phyloP scores from a whole-genome alignment of 805 yeast species.

The Hemisphaericaspora nanyangensis region DNA sequence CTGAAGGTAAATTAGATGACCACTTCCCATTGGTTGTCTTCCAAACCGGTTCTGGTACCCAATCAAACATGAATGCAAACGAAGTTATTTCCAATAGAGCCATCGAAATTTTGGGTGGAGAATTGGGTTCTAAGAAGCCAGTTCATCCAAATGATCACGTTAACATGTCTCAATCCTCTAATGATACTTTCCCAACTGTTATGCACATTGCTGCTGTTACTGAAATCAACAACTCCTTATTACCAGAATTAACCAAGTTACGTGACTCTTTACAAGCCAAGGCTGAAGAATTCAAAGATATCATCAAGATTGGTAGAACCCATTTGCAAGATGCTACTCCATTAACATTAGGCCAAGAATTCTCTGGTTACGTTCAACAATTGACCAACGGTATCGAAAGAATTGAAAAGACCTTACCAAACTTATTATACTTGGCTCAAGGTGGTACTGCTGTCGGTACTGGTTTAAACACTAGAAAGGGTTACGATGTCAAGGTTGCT shows the following conservation, averaged over 20 bases:
- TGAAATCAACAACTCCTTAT: slow-evolving; percentile 68
- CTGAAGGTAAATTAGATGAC: slow-evolving; percentile 84
- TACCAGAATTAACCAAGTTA: slow-evolving; percentile 77
- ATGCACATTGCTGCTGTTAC: slow-evolving; percentile 99
- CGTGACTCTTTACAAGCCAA: slow-evolving; percentile 76
- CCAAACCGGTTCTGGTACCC: slow-evolving; percentile 99
- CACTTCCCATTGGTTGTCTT: slow-evolving; percentile 98
- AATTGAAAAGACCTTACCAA: slow-evolving; percentile 72
- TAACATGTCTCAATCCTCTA: slow-evolving; percentile 97
- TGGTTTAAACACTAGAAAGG: slow-evolving; percentile 90
- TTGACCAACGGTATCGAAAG: slow-evolving; percentile 85
- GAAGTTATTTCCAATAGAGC: slow-evolving; percentile 99
- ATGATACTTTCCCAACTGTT: slow-evolving; percentile 98
- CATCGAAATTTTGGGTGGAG: slow-evolving; percentile 91
- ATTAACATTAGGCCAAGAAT: slow-evolving; percentile 95
- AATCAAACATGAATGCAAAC: slow-evolving; percentile 97
- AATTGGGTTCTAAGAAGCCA: slow-evolving; percentile 84
- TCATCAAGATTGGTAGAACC: slow-evolving; percentile 98
- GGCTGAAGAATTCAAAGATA: slow-evolving; percentile 77
- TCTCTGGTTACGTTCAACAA: slow-evolving; percentile 94
- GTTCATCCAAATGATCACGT: slow-evolving; percentile 99
- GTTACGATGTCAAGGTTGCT: slow-evolving; percentile 86
- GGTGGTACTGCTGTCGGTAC: slow-evolving; percentile 99
- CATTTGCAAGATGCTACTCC: slow-evolving; percentile 99
- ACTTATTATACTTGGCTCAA: slow-evolving; percentile 83